Evolutionary conservation across 139 green algal genomes (phyloP).

Genomic region (Chlamydomonas sphaeroides): DNA sequence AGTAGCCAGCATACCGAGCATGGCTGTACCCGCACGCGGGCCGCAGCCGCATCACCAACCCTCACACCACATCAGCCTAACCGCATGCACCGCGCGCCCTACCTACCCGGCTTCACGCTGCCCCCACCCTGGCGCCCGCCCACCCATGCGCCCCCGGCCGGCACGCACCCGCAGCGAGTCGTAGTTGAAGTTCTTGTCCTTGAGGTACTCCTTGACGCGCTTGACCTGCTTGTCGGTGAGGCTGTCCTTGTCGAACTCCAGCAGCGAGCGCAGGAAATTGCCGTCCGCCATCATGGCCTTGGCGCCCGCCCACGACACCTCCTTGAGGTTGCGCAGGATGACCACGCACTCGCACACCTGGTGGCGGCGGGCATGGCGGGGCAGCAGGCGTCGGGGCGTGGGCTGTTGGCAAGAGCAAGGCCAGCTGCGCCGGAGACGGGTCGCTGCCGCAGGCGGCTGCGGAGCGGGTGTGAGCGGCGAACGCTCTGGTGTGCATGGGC

Average conservation of each 20-base stretch:
- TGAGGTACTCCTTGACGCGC: conserved; percentile 88
- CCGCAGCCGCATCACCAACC: no score
- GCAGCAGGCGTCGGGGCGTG: no score
- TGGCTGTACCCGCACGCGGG: no score
- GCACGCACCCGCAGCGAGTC: conserved; percentile 66
- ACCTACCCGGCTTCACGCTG: no score
- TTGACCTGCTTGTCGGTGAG: conserved; percentile 85
- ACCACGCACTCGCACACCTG: conserved; percentile 92
- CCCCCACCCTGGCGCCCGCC: not conserved
- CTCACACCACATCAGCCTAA: no score
- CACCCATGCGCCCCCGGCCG: conserved; percentile 26
- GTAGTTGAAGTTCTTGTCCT: conserved; percentile 82
- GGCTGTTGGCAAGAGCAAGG: not conserved
- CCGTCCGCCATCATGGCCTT: conserved; percentile 92
- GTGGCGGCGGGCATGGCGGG: no score
- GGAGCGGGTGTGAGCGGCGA: no score
- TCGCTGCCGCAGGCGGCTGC: no score
- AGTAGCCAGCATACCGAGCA: no score
- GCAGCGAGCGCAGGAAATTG: conserved; percentile 80
- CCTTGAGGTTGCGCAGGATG: conserved; percentile 84
- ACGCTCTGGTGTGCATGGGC: no score
- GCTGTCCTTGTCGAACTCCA: conserved; percentile 88
- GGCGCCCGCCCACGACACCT: conserved; percentile 86
- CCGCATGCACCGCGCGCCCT: no score
- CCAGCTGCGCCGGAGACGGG: no score